These are phyloP conservation scores for Fusarium miscanthi DNA, from an alignment of 2,329 filamentous ascomycete species.

Conservation along the genomic window DNA sequence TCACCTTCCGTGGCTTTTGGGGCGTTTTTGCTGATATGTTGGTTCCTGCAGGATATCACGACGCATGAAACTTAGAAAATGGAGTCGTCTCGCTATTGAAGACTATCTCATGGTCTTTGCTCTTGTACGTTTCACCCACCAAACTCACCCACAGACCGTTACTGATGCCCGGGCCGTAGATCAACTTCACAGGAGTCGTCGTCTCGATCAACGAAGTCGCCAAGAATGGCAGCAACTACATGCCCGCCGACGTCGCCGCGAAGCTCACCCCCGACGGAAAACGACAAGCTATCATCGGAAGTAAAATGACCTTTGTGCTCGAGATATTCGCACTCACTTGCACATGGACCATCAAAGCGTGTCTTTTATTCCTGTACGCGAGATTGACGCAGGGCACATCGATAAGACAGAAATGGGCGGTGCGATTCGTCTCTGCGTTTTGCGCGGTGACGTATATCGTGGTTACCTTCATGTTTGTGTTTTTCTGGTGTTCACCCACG, in stretches of 20 bases:
- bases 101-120: constrained; percentile 68
- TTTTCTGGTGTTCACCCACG: constrained; percentile 65
- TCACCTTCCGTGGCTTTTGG: not conserved
- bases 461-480: constrained; percentile 62
- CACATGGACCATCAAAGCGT: constrained; percentile 65
- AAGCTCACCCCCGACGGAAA: constrained; percentile 59
- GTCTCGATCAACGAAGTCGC: constrained; percentile 57
- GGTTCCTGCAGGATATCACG: constrained; percentile 41
- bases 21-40: not conserved
- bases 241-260: constrained; percentile 50
- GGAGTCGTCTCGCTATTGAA: constrained; percentile 62
- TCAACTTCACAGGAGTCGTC: constrained; percentile 55
- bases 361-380: constrained; percentile 63
- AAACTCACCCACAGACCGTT: not conserved
- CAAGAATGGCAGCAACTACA: constrained; percentile 58
- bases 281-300: constrained; percentile 59
- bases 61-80: constrained; percentile 55
- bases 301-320: constrained; percentile 64
- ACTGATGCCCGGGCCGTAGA: constrained; percentile 4
- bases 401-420: constrained; percentile 49
- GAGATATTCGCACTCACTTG: constrained; percentile 64
- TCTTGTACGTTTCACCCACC: constrained; percentile 45
- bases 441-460: constrained; percentile 58
- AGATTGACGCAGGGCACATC: constrained; percentile 57
- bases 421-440: constrained; percentile 58